Evolutionary conservation across 345 rosid genomes (phyloP).

Genomic region (Gossypium anomalum): DNA sequence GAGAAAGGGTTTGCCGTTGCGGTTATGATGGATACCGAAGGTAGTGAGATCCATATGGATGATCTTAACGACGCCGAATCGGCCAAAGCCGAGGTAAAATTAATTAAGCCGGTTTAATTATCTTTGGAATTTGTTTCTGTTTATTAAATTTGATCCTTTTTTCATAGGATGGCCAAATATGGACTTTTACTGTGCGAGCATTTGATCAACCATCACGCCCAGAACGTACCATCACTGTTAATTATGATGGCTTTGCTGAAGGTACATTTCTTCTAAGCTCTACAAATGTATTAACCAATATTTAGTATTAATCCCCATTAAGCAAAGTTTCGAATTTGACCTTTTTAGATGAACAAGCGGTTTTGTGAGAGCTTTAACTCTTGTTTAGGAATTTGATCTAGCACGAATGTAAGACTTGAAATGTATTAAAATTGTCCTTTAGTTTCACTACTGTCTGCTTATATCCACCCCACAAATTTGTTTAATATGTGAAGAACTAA

Average conservation of each 20-base stretch:
- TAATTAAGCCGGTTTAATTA: neutral
- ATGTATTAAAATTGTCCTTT: too few species aligned
- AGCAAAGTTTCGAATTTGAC: too few species aligned
- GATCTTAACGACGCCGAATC: conserved; percentile 59
- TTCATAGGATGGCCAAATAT: conserved; percentile 54
- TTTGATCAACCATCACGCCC: conserved; percentile 40
- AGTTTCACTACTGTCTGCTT: neutral
- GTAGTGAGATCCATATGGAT: conserved; percentile 71
- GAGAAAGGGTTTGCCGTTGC: conserved; percentile 64
- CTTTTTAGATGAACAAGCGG: too few species aligned
- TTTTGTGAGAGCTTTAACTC: too few species aligned
- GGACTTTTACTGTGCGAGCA: conserved; percentile 55
- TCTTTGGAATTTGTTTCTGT: too few species aligned
- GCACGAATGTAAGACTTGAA: too few species aligned
- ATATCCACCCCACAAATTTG: neutral
- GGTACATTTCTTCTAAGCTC: conserved; percentile 28
- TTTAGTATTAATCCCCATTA: too few species aligned
- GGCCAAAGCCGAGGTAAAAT: conserved; percentile 53
- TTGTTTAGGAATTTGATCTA: too few species aligned
- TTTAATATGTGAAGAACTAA: neutral
- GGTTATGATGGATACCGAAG: conserved; percentile 69
- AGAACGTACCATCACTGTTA: conserved; percentile 49
- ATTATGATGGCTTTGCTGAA: conserved; percentile 69
- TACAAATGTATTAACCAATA: neutral
- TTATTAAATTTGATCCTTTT: neutral